Conservation (phyloP, 2,329 filamentous ascomycete species). For the Clonostachys byssicola region DNA sequence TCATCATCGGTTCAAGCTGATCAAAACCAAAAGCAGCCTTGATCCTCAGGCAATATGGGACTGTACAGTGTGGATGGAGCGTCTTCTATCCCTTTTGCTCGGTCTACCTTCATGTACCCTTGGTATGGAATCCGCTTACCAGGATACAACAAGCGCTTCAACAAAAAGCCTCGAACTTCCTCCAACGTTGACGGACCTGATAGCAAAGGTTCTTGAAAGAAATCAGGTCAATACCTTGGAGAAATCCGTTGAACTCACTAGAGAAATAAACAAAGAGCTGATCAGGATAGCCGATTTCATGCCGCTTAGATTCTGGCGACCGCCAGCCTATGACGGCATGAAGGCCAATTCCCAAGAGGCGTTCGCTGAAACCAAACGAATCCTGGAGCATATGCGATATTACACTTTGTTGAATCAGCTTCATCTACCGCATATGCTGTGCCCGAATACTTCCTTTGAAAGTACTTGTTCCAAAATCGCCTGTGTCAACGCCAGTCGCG, state of each 20-base stretch:
- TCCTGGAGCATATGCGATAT: background rate
- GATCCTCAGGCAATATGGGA: background rate
- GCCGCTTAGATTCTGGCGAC: background rate
- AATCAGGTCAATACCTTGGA: background rate
- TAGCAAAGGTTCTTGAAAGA: background rate
- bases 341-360: background rate
- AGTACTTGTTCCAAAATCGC: conserved; percentile 23
- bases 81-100: background rate
- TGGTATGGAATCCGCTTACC: background rate
- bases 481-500: conserved; percentile 29
- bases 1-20: background rate
- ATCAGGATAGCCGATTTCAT: background rate
- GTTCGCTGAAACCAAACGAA: background rate
- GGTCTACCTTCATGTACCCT: background rate
- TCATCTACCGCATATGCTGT: conserved; percentile 10
- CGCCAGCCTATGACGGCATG: background rate
- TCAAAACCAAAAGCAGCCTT: background rate
- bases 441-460: background rate
- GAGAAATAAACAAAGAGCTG: background rate
- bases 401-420: conserved; percentile 1
- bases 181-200: background rate
- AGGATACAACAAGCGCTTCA: background rate
- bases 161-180: background rate
- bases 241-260: background rate
- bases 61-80: background rate